Percentiles rank a stretch among this genome's conserved stretches.
phyloP scores from a whole-genome alignment of 345 rosid genomes.

The Dipteronia sinensis region DNA sequence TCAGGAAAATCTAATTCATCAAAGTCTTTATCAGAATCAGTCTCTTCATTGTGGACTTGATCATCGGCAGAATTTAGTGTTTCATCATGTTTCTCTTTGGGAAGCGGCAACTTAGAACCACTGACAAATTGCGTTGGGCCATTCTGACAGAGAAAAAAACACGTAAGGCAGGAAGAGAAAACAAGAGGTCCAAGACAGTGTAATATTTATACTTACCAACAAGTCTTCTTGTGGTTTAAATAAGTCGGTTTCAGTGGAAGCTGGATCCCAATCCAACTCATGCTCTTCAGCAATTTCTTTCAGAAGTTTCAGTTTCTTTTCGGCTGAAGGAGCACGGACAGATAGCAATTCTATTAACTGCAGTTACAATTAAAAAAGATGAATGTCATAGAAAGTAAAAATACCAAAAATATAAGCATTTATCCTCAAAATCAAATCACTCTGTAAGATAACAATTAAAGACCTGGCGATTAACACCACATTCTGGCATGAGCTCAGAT shows the following conservation, averaged over 20 bases:
- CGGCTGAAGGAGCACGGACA: constrained; percentile 83
- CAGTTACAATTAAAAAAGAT: constrained; percentile 21
- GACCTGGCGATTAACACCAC: constrained; percentile 99
- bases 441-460: constrained; percentile 2
- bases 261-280: constrained; percentile 91
- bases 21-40: constrained; percentile 58
- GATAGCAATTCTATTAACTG: constrained; percentile 92
- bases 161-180: constrained; percentile 27
- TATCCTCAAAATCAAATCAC: constrained; percentile 11
- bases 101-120: constrained; percentile 76
- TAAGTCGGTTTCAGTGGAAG: constrained; percentile 79
- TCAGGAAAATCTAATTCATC: constrained; percentile 72
- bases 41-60: constrained; percentile 38
- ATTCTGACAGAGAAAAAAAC: constrained; percentile 47
- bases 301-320: constrained; percentile 76
- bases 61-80: constrained; percentile 31
- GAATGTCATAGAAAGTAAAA: constrained; percentile 8
- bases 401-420: not conserved
- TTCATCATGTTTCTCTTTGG: constrained; percentile 66
- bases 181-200: constrained; percentile 6
- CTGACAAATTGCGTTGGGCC: constrained; percentile 76
- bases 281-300: constrained; percentile 97
- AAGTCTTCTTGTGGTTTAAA: constrained; percentile 86
- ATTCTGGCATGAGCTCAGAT: constrained; percentile 88
- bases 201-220: constrained; percentile 54